Evolutionary conservation across 2,329 filamentous ascomycete genomes (phyloP), one percentile per base, ranked within the genome.

Genomic region (Aspergillus sp.): DNA sequence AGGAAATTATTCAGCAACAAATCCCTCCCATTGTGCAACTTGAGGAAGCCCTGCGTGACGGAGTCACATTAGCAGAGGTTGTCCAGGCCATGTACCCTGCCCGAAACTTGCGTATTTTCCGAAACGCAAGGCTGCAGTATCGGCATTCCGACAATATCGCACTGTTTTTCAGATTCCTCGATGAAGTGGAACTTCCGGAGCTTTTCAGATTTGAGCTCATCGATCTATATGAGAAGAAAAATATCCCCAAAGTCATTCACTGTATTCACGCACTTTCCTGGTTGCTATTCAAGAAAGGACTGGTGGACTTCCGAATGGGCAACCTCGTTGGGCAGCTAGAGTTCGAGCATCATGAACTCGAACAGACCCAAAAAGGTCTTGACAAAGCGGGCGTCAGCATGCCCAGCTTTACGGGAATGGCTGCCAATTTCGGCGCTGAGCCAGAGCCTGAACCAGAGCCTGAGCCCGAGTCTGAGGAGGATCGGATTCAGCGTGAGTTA

Each of bases 151-250:
- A 99, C 84, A 99, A 99, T 68, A 97, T 98, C 66, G 94, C 93
- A 48, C 87, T 95, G 53, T 99, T 99, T 81, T 98, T 98, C 80
- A 88, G 91, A 61, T 97, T 96, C 67, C 84, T 99, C 1, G 91
- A 94, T 66, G 92, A 97, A 63, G 88, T 97, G 8, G 91, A 97
- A 71, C 82, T 99, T 3, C 95, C 95, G 1, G 96, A 99, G 70
- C 85, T 99, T 19, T 99, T 99, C 77, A 89, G 94, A 60, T 99
- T 99, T 76, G 95, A 99, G 76, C 84, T 98, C 50, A 96, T 98
- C 66, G 95, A 99, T 77, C 81, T 99, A 13, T 99, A 99, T 81
- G 96, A 99, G 79, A 99, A 98, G 83, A 99, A 99, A 80, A 99
- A 99, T 71, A 96, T 98, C 1, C 95, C 95, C 4, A 99, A 98